Evolutionary conservation across 805 yeast genomes (phyloP).

Genomic region (Blastobotrys robertii): DNA sequence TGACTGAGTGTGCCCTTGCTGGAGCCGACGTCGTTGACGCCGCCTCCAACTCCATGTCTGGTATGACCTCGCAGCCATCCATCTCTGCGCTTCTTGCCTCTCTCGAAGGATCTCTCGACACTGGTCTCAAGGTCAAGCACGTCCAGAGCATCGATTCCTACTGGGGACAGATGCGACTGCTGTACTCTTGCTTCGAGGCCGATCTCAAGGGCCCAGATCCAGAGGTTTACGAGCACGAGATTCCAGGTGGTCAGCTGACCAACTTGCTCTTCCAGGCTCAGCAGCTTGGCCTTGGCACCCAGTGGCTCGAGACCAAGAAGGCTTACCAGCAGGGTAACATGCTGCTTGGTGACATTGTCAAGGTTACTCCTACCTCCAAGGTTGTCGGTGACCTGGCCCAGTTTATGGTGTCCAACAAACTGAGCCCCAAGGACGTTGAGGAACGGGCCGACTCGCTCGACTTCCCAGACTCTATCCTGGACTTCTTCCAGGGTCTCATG

Average conservation of each 20-base stretch:
- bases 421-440: slow-evolving; percentile 74
- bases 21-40: slow-evolving; percentile 99
- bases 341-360: slow-evolving; percentile 90
- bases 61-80: slow-evolving; percentile 97
- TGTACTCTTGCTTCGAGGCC: slow-evolving; percentile 96
- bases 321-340: slow-evolving; percentile 88
- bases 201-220: slow-evolving; percentile 99
- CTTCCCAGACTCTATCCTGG: slow-evolving; percentile 97
- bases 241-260: slow-evolving; percentile 99
- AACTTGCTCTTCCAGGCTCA: slow-evolving; percentile 98
- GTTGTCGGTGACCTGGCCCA: slow-evolving; percentile 99
- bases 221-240: slow-evolving; percentile 96
- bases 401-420: slow-evolving; percentile 94
- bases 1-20: slow-evolving; percentile 87
- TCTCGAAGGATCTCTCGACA: slow-evolving; percentile 72
- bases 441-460: slow-evolving; percentile 84
- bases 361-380: slow-evolving; percentile 99
- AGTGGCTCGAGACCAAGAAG: slow-evolving; percentile 93
- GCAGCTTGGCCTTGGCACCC: slow-evolving; percentile 94
- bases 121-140: slow-evolving; percentile 55
- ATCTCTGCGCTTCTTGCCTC: slow-evolving; percentile 89
- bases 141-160: slow-evolving; percentile 83
- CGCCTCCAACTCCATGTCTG: slow-evolving; percentile 95
- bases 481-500: slow-evolving; percentile 97
- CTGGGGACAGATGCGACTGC: slow-evolving; percentile 98